phyloP scores from a whole-genome alignment of 2,329 filamentous ascomycete species.

The Phaeosphaeriaceae sp. region DNA sequence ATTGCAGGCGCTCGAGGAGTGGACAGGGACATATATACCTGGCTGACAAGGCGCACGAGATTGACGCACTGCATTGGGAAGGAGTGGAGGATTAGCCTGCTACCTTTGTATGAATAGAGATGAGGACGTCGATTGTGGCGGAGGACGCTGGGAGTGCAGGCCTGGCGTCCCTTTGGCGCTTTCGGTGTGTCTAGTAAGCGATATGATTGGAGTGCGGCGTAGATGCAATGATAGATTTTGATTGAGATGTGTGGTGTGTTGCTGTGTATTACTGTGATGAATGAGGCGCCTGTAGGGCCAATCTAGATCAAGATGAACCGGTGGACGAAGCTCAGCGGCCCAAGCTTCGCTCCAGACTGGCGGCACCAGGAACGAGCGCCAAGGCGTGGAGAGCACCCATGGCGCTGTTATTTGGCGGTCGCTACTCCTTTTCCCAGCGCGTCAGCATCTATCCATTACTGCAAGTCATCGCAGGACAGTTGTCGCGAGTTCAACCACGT shows the following conservation, averaged over 20 bases:
- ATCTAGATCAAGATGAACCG: slow-evolving; percentile 7
- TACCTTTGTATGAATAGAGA: slow-evolving; percentile 4
- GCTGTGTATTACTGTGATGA: too few relatives aligned
- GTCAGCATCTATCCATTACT: slow-evolving; percentile 10
- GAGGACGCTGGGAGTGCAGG: slow-evolving; percentile 38
- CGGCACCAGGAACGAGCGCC: slow-evolving; percentile 13
- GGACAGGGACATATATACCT: slow-evolving; percentile 2
- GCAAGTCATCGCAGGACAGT: neutral
- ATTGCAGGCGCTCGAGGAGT: slow-evolving; percentile 38
- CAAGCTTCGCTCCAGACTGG: slow-evolving; percentile 20
- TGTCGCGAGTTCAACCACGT: slow-evolving; percentile 7
- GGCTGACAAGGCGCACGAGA: slow-evolving; percentile 7
- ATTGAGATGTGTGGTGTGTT: neutral
- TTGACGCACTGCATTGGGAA: slow-evolving; percentile 11
- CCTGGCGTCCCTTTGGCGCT: slow-evolving; percentile 12
- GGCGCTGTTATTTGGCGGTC: slow-evolving; percentile 10
- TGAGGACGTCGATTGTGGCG: neutral
- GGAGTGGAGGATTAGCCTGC: slow-evolving; percentile 4
- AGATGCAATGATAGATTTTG: neutral
- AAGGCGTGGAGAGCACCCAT: slow-evolving; percentile 15
- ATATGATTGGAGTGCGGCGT: neutral
- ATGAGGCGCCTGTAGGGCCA: too few relatives aligned
- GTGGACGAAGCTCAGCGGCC: slow-evolving; percentile 15
- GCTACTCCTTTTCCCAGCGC: slow-evolving; percentile 2
- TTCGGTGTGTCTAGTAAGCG: neutral